phyloP scores from a whole-genome alignment of 2,329 filamentous ascomycete species.

The Penicillium polonicum region DNA sequence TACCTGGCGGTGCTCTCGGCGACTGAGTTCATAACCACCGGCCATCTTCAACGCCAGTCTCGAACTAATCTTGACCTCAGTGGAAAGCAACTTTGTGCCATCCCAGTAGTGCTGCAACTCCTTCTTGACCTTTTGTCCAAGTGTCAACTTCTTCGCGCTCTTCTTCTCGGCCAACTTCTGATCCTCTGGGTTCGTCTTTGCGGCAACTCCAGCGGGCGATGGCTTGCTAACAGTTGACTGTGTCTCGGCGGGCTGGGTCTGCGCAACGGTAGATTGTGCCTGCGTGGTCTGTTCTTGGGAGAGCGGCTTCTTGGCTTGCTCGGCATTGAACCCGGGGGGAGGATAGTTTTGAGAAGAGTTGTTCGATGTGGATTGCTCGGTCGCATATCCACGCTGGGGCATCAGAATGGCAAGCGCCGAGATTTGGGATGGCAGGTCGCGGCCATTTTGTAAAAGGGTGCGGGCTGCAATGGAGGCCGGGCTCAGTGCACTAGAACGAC shows the following conservation, averaged over 20 bases:
- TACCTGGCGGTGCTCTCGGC: conserved; percentile 85
- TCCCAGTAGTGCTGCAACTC: conserved; percentile 96
- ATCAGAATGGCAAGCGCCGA: conserved; percentile 60
- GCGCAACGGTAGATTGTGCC: conserved; percentile 13
- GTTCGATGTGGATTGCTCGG: conserved; percentile 54
- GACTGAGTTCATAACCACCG: conserved; percentile 91
- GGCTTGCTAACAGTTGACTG: conserved; percentile 44
- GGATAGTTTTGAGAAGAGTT: conserved; percentile 58
- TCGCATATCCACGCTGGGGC: conserved; percentile 54
- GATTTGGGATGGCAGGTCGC: conserved; percentile 50
- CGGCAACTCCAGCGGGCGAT: conserved; percentile 61
- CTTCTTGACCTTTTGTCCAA: conserved; percentile 93
- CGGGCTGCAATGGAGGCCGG: conserved; percentile 30
- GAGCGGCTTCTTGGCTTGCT: conserved; percentile 82
- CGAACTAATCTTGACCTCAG: conserved; percentile 90
- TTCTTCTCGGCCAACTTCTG: conserved; percentile 65
- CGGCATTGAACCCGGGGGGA: conserved; percentile 87
- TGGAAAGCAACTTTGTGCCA: conserved; percentile 88
- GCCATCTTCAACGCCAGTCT: conserved; percentile 95
- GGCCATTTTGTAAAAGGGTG: conserved; percentile 34
- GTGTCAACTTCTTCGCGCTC: conserved; percentile 79
- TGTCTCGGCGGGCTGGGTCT: conserved; percentile 8
- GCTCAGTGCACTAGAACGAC: conserved; percentile 33
- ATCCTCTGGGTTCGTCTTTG: conserved; percentile 54
- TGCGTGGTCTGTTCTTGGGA: conserved; percentile 52